Base-by-base conservation (phyloP, 306 rosid genomes). In the Pyrus betulifolia region DNA sequence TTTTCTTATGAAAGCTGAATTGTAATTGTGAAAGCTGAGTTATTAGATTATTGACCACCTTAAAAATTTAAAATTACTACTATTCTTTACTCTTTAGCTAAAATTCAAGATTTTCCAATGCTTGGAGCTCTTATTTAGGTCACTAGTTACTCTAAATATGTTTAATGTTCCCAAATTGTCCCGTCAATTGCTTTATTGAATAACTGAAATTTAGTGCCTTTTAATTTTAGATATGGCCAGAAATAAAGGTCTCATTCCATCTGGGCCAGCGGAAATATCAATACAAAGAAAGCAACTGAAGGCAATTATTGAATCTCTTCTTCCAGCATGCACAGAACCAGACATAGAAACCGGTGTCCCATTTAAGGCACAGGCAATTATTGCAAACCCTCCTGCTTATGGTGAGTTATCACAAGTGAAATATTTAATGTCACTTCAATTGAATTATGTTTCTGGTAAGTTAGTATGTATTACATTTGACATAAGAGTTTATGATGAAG, bases 321-420 rank as follows among this genome's bases (percentile, higher is more conserved):
- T 87, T 82, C 99, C 97, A 45, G 99, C 99, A 49, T 95, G 99
- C 84, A 95, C 97, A 2, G 97, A 86, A 75, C 92, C 99, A 74
- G 97, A 91, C 87, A 69, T 80, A 27, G 97, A 95, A 85, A 92
- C 97, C 33, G 90, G 90, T n/a, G 71, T 58, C 72, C 88, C 96
- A 69, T 95, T 95, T 82, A 87, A 84, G 78, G 96, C 97, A 67
- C 99, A 92, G 82, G 96, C 99, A 76, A 92, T 95, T 81, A 92
- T 95, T 87, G 97, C 97, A 78, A 95, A 95, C 71, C 96, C 97
- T 86, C 97, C 97, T 76, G 97, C 93, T 60, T 95, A 85, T 82
- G 99, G 99, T 92, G 86, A 89, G 91, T 74, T 70, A 72, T 63
- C 75, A 57, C 69, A 76, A 71, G 74, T 31, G 55, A 28, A 82